These are phyloP conservation scores for Candida sonorensis DNA, from an alignment of 805 yeast genomes.

Conservation along the genomic window DNA sequence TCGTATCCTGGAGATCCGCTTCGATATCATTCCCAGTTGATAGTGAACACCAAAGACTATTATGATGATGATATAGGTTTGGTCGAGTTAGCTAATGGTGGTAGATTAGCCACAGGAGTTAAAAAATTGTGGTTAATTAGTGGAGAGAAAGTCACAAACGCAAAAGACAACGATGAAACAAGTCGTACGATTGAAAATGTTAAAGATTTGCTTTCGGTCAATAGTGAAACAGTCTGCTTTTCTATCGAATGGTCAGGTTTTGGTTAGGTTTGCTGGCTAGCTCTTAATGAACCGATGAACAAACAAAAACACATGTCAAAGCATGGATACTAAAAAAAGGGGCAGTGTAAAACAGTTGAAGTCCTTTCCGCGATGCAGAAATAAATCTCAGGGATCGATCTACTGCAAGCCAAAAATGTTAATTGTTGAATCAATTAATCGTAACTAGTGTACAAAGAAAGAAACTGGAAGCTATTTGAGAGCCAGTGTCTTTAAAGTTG, in stretches of 20 bases:
- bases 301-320: no score
- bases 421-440: no score
- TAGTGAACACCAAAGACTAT: conserved; percentile 46
- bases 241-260: conserved; percentile 97
- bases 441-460: no score
- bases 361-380: no score
- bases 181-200: not conserved
- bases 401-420: no score
- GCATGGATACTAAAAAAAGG: no score
- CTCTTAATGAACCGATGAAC: no score
- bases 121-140: conserved; percentile 74
- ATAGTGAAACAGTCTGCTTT: conserved; percentile 38
- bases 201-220: conserved; percentile 2
- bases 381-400: no score
- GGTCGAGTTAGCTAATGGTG: conserved; percentile 67
- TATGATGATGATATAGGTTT: conserved; percentile 50
- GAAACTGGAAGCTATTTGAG: no score
- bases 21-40: conserved; percentile 80
- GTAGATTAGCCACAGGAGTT: conserved; percentile 87
- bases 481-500: no score
- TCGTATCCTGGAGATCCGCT: conserved; percentile 96
- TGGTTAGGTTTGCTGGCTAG: conserved; percentile 39
- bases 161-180: conserved; percentile 4
- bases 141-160: conserved; percentile 22
- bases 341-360: no score